Conservation (phyloP, 805 yeast species). For the Middelhovenomyces tepae region DNA sequence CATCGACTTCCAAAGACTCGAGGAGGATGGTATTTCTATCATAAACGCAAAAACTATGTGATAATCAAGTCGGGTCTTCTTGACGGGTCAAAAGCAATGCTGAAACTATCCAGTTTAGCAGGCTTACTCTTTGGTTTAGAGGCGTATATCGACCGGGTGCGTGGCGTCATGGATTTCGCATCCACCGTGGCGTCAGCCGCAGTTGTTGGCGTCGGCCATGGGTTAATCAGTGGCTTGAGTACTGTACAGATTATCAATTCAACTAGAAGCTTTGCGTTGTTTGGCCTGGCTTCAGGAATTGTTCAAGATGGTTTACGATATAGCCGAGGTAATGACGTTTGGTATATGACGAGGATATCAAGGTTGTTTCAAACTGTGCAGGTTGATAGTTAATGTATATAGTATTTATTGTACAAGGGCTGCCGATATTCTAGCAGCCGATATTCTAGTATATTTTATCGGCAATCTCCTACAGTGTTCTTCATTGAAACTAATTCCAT, state of each 20-base stretch:
- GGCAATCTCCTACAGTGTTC: too few relatives aligned
- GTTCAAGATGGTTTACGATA: conserved; percentile 56
- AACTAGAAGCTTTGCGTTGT: conserved; percentile 40
- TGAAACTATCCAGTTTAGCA: conserved; percentile 37
- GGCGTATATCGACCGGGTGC: conserved; percentile 44
- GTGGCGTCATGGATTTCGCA: conserved; percentile 49
- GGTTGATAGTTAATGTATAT: background rate
- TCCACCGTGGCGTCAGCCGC: conserved; percentile 55
- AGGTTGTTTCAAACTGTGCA: conserved; percentile 1
- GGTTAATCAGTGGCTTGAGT: conserved; percentile 31
- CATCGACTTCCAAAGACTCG: conserved; percentile 69
- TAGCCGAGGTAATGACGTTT: conserved; percentile 50
- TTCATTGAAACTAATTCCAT: too few relatives aligned
- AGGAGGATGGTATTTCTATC: conserved; percentile 86
- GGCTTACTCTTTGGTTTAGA: conserved; percentile 52
- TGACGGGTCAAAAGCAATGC: conserved; percentile 37
- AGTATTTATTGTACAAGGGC: too few relatives aligned
- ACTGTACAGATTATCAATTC: conserved; percentile 24
- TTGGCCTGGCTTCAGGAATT: conserved; percentile 57
- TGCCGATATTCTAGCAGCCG: background rate
- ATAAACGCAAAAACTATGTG: conserved; percentile 72
- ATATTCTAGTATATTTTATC: background rate
- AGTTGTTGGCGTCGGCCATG: conserved; percentile 44
- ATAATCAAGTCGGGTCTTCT: conserved; percentile 49
- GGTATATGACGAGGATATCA: conserved; percentile 41